Percentiles rank a stretch among this genome's conserved stretches.
These are phyloP conservation scores for Metschnikowia cerradonensis DNA, from an alignment of 805 yeast species.

Conservation along the genomic window DNA sequence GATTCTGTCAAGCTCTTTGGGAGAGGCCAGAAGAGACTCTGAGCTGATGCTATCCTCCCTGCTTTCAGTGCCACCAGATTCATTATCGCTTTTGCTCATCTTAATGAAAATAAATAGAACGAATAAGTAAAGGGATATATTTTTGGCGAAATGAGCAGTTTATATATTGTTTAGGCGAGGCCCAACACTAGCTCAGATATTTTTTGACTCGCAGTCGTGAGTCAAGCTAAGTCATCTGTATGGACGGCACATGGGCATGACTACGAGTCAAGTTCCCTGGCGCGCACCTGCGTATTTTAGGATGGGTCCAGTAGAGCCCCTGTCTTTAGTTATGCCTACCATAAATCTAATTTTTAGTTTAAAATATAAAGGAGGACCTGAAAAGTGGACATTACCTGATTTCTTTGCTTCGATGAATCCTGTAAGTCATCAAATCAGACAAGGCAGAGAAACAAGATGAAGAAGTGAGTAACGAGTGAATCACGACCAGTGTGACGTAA, in stretches of 20 bases:
- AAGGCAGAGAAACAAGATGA: neutral
- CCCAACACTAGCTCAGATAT: neutral
- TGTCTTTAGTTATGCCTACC: neutral
- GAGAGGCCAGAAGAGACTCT: constrained; percentile 1
- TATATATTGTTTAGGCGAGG: neutral
- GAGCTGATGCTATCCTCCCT: constrained; percentile 11
- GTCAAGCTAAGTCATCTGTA: constrained; percentile 15
- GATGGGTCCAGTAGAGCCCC: neutral
- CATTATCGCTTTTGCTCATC: neutral
- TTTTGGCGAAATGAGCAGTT: neutral
- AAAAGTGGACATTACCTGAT: neutral
- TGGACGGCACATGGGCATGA: constrained; percentile 12
- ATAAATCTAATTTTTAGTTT: too few relatives aligned
- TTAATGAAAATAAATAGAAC: too few relatives aligned
- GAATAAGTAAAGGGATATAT: too few relatives aligned
- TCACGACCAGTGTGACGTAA: neutral
- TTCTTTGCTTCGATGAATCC: too few relatives aligned
- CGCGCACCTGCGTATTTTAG: neutral
- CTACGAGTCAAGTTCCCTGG: constrained; percentile 14
- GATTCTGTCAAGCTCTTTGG: constrained; percentile 42
- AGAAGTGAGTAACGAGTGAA: neutral
- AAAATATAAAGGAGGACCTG: too few relatives aligned
- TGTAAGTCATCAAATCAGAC: neutral
- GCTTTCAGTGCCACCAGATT: constrained; percentile 2
- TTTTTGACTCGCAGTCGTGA: constrained; percentile 16